Evolutionary conservation across 108 stramenopile genomes (phyloP), one percentile per base, ranked within the genome.

Genomic region (Cyclostephanos invisitatus): DNA sequence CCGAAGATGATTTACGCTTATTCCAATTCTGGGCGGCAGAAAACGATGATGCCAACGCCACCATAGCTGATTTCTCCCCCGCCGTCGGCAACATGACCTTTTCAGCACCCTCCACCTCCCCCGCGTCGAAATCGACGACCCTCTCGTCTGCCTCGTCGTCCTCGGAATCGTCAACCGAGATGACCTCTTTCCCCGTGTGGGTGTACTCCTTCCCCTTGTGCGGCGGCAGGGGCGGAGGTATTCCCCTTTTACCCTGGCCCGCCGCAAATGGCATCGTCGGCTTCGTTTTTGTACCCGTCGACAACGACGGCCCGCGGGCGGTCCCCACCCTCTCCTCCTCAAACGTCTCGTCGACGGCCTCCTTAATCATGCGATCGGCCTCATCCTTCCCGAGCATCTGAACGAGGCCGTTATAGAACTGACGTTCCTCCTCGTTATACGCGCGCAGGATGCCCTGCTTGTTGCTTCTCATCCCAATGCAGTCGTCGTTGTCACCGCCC

Each of bases 321-420:
- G 9, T 54, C 53, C 24, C 14, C 51, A 6, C 25, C 53, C 9
- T 20, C 56, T 57, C 60, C 38, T 61, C 60, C 28, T 40, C 18
- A 7, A 4, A 37, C 29, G 60, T 61, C 60, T 61, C 60, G 37
- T 61, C 60, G n/a, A 61, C 60, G 11, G 60, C 60, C 60, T 61
- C 60, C 38, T 21, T 61, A 0, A 61, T 37, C 60, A 61, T 44
- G 4, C 36, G 36, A 61, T 61, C 60, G 35, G 60, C 60, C n/a
- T 38, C 60, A 4, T 37, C 60, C 60, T 61, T 61, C 5, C 60
- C 60, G 32, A 61, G 29, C 36, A 61, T 40, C 17, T 21, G 38
- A 3, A 61, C 60, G 17, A 61, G 21, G 17, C 36, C 10, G 17
- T 61, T 10, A 18, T 61, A 61, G 18, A 61, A 36, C 2, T 37